Evolutionary conservation across 139 green algal genomes (phyloP).

Genomic region (Spirogloea muscicola): DNA sequence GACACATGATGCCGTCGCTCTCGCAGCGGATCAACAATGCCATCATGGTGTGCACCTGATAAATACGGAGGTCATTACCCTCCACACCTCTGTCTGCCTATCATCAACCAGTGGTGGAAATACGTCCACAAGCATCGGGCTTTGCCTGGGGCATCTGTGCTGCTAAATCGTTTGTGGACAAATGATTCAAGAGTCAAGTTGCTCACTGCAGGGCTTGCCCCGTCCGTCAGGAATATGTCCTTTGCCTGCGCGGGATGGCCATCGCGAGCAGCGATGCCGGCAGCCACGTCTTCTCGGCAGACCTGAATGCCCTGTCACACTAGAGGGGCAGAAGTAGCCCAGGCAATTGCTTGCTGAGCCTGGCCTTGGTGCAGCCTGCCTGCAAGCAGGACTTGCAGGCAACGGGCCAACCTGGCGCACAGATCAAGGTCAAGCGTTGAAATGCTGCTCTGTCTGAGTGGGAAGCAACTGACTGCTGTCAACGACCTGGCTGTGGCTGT

Average conservation of each 20-base stretch:
- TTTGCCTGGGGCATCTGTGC: too few species aligned
- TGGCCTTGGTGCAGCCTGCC: too few species aligned
- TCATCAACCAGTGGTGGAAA: too few species aligned
- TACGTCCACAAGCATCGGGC: too few species aligned
- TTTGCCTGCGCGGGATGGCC: slow-evolving; percentile 60
- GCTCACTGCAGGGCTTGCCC: slow-evolving; percentile 57
- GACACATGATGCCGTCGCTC: slow-evolving; percentile 41
- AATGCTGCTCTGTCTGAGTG: slow-evolving; percentile 2
- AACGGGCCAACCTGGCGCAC: too few species aligned
- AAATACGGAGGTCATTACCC: too few species aligned
- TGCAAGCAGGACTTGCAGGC: too few species aligned
- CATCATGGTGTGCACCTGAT: slow-evolving; percentile 39
- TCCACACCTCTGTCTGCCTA: too few species aligned
- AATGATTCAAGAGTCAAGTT: slow-evolving; percentile 49
- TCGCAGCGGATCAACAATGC: slow-evolving; percentile 19
- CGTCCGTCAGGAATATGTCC: slow-evolving; percentile 83
- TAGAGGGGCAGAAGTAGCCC: background rate
- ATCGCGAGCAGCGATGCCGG: slow-evolving; percentile 70
- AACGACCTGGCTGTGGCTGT: slow-evolving; percentile 46
- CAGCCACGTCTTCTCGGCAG: slow-evolving; percentile 54
- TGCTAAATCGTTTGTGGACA: too few species aligned
- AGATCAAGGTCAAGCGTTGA: too few species aligned
- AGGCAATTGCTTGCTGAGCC: background rate
- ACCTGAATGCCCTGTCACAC: slow-evolving; percentile 2
- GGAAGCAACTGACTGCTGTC: background rate